Evolutionary conservation across 768 basidiomycete species (phyloP), one percentile per base, ranked within the genome.

Genomic region (Nidularia sp.): DNA sequence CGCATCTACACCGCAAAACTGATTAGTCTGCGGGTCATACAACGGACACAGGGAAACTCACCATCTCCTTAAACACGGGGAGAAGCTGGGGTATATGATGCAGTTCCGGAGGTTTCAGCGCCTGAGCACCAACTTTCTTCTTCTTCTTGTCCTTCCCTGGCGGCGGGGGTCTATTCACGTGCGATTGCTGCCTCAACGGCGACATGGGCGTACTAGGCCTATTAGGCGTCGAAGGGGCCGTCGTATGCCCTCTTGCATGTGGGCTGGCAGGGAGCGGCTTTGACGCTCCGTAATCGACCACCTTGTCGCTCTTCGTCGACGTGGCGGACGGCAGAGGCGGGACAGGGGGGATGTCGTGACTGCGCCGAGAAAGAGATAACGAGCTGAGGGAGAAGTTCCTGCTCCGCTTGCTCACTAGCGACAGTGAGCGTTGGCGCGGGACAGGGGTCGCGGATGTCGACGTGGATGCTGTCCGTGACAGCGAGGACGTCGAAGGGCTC

Each of bases 31-130:
- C 18, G 18, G 1, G 18, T 1, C 18, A 18, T 18, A 18, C 18
- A 18, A 18, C 18, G 18, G 18, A 18, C 18, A 18, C 1, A 18
- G 18, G 18, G 18, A 18, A 18, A 70, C 84, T 62, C 55, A 97
- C 94, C 80, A 98, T 84, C 71, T 98, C 97, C 43, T 88, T 80
- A 66, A 98, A 98, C 29, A 98, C 60, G 1, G 96, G 93, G 35
- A 97, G 71, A 18, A 99, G 66, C 54, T 83, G 76, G n/a, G 91
- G 88, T 48, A 98, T 81, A 60, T 86, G 79, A 45, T 75, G 70
- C 45, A 98, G 72, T 48, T 90, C 84, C 1, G 97, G 97, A 43
- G 88, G 85, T 57, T 83, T 79, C 43, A 89, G 66, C 6, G 71
- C 61, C 43, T 70, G 67, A 1, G 62, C 54, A 22, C 66, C 64